Evolutionary conservation across 2,329 filamentous ascomycete species (phyloP).

Genomic region (Bipolaris sorokiniana): DNA sequence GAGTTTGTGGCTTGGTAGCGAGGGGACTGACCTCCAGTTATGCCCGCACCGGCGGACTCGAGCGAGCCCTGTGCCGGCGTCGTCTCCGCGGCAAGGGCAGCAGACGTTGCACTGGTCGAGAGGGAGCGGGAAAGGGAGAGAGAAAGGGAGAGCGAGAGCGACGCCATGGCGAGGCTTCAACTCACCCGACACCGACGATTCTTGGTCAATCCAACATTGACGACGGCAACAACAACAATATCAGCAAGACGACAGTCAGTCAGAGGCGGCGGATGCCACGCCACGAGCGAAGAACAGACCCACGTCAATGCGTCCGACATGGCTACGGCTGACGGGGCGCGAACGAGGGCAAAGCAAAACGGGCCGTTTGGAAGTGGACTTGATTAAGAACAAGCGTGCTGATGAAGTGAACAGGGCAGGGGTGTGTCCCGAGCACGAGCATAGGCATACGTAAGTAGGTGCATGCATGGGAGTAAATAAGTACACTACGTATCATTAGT

Average conservation of each 20-base stretch:
- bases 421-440: neutral
- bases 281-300: neutral
- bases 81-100: conserved; percentile 18
- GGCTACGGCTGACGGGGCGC: neutral
- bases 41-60: conserved; percentile 39
- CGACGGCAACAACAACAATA: neutral
- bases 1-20: neutral
- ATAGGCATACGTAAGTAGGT: neutral
- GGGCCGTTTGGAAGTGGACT: neutral
- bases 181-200: neutral
- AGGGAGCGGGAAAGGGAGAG: conserved; percentile 9
- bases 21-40: conserved; percentile 36
- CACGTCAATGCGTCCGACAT: neutral
- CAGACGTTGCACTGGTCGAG: conserved; percentile 14
- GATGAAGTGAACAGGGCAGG: neutral
- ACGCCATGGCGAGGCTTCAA: conserved; percentile 22
- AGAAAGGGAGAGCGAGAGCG: conserved; percentile 16
- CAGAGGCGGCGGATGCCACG: neutral
- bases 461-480: neutral
- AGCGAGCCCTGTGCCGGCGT: conserved; percentile 39
- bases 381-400: too few relatives aligned
- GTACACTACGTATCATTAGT: too few relatives aligned
- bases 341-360: neutral
- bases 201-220: neutral
- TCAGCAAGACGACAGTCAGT: neutral